phyloP scores from a whole-genome alignment of 108 stramenopile species.

The Cyclotella cryptica region DNA sequence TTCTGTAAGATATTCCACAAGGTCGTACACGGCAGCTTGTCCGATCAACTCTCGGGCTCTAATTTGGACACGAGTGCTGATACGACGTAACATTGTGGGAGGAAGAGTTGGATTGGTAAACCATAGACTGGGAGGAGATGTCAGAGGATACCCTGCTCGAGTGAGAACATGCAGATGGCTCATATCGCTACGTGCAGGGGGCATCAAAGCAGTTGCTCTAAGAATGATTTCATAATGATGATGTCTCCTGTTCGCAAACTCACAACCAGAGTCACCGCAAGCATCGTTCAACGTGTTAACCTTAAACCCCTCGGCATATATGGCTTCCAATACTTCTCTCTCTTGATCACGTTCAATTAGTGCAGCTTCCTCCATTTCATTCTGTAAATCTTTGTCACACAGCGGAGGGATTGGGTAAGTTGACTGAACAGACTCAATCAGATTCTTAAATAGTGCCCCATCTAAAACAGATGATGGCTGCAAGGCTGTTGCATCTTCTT shows the following conservation, averaged over 20 bases:
- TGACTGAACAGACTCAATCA: conserved; percentile 19
- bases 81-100: conserved; percentile 63
- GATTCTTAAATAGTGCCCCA: conserved; percentile 21
- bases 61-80: conserved; percentile 45
- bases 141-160: conserved; percentile 62
- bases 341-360: conserved; percentile 70
- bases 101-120: conserved; percentile 68
- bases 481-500: conserved; percentile 5
- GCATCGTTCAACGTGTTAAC: background rate
- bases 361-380: conserved; percentile 53
- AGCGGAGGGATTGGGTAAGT: background rate
- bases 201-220: conserved; percentile 33
- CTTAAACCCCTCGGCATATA: conserved; percentile 70
- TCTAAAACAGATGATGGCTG: background rate
- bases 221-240: conserved; percentile 52
- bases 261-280: background rate
- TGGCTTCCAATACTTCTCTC: conserved; percentile 67
- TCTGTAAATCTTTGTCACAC: conserved; percentile 11
- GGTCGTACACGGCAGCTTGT: conserved; percentile 56
- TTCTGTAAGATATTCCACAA: conserved; percentile 57
- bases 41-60: conserved; percentile 58
- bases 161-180: conserved; percentile 66
- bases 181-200: conserved; percentile 57
- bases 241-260: conserved; percentile 2
- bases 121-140: conserved; percentile 54